Evolutionary conservation across 192 early-diverging fungal genomes (phyloP).

Genomic region (Backusella tuberculispora): DNA sequence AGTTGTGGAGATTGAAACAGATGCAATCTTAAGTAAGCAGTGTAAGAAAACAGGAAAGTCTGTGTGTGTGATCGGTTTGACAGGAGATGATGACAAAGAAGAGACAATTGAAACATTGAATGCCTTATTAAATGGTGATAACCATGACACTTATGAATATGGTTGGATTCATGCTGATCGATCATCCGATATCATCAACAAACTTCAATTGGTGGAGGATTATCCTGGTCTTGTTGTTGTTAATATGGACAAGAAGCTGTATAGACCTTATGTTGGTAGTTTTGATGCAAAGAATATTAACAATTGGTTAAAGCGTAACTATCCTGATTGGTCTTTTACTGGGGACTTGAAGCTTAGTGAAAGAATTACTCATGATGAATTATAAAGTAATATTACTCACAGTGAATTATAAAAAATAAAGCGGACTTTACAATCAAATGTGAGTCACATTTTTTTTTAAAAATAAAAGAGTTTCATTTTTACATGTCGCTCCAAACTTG

Average conservation of each 20-base stretch:
- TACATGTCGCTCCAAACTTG: background rate
- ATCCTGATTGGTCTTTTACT: slow-evolving; percentile 49
- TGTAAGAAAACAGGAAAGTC: slow-evolving; percentile 40
- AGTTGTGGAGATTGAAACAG: slow-evolving; percentile 41
- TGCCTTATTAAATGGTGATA: slow-evolving; percentile 31
- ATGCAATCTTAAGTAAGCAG: slow-evolving; percentile 42
- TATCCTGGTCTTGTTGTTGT: slow-evolving; percentile 62
- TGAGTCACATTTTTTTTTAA: slow-evolving; percentile 2
- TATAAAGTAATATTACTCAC: slow-evolving; percentile 10
- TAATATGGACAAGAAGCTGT: slow-evolving; percentile 59
- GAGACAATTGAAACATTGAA: slow-evolving; percentile 49
- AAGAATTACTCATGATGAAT: slow-evolving; percentile 17
- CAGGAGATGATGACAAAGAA: slow-evolving; percentile 46
- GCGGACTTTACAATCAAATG: background rate
- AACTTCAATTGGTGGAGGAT: slow-evolving; percentile 63
- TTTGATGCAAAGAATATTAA: slow-evolving; percentile 61
- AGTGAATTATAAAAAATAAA: slow-evolving; percentile 23
- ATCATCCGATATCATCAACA: slow-evolving; percentile 45
- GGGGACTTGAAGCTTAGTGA: slow-evolving; percentile 24
- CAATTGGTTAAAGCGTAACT: slow-evolving; percentile 57
- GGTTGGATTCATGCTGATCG: slow-evolving; percentile 64
- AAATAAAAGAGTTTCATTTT: background rate
- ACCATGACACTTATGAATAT: slow-evolving; percentile 46
- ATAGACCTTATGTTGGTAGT: slow-evolving; percentile 61
- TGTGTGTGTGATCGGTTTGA: slow-evolving; percentile 53